Evolutionary conservation across 345 rosid species (phyloP).

Genomic region (Garcia nutans): DNA sequence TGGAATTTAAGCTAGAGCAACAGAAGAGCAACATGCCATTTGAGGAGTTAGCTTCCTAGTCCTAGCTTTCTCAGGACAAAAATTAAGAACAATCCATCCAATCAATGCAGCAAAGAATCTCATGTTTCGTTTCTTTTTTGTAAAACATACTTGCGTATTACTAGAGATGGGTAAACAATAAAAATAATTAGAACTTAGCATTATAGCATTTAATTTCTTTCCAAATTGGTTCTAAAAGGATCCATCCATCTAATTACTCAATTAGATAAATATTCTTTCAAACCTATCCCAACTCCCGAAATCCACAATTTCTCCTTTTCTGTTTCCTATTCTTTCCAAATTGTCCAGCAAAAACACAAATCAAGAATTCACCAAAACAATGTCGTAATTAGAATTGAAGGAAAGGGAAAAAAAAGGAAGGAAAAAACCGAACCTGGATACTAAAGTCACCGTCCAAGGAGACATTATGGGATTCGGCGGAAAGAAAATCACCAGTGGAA

Average conservation of each 20-base stretch:
- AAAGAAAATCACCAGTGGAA: constrained; percentile 64
- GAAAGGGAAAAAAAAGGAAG: background rate
- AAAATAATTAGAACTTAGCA: too few relatives aligned
- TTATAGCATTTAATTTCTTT: too few relatives aligned
- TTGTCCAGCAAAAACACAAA: background rate
- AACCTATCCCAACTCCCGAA: background rate
- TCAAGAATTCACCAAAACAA: background rate
- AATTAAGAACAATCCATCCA: background rate
- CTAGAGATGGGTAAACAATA: background rate
- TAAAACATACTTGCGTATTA: too few relatives aligned
- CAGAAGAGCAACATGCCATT: background rate
- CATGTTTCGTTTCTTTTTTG: background rate
- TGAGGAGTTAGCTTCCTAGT: background rate
- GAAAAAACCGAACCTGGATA: constrained; percentile 59
- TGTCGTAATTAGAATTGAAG: background rate
- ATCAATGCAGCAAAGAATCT: background rate
- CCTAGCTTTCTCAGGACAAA: background rate
- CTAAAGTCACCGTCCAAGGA: constrained; percentile 94
- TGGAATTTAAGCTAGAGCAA: background rate
- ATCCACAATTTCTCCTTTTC: background rate
- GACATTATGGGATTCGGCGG: constrained; percentile 90
- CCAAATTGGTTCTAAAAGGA: background rate
- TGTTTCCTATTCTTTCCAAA: background rate
- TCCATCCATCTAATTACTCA: background rate
- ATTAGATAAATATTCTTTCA: background rate